phyloP scores from a whole-genome alignment of 352 stramenopile genomes.

The Pseudoperonospora humuli region DNA sequence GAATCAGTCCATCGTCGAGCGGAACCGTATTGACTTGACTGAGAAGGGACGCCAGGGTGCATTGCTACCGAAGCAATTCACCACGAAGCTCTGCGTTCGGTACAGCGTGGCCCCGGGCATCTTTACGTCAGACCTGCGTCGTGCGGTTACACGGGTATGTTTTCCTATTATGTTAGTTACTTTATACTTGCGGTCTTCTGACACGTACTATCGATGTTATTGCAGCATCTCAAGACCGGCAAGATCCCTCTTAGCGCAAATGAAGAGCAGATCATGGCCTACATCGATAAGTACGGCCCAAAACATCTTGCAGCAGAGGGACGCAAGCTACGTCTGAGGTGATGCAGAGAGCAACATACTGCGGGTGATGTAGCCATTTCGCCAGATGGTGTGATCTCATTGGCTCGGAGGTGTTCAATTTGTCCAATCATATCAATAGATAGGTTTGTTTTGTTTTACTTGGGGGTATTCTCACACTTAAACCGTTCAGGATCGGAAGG shows the following conservation, averaged over 20 bases:
- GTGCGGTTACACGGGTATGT: slow-evolving; percentile 53
- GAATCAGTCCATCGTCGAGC: slow-evolving; percentile 38
- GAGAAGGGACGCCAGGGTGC: slow-evolving; percentile 36
- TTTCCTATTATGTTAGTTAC: neutral
- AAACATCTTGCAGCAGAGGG: slow-evolving; percentile 52
- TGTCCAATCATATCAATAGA: slow-evolving; percentile 7
- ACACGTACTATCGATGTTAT: slow-evolving; percentile 4
- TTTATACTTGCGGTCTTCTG: slow-evolving; percentile 3
- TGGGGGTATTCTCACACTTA: slow-evolving; percentile 7
- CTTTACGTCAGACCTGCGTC: slow-evolving; percentile 60
- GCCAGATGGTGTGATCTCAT: neutral
- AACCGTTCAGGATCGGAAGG: slow-evolving; percentile 3
- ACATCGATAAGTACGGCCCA: slow-evolving; percentile 45
- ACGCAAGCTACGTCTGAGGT: slow-evolving; percentile 48
- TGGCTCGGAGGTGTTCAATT: neutral
- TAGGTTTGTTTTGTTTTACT: too few relatives aligned
- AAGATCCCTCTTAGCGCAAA: slow-evolving; percentile 43
- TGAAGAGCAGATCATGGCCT: slow-evolving; percentile 53
- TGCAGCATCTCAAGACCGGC: slow-evolving; percentile 52
- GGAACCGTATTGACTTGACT: slow-evolving; percentile 37
- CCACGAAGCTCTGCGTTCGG: slow-evolving; percentile 69
- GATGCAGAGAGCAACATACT: slow-evolving; percentile 2
- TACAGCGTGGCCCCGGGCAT: slow-evolving; percentile 64
- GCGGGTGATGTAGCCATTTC: too few relatives aligned
- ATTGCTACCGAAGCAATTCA: slow-evolving; percentile 64